phyloP scores from a whole-genome alignment of 352 stramenopile species.

The Globisporangium camurandrum region DNA sequence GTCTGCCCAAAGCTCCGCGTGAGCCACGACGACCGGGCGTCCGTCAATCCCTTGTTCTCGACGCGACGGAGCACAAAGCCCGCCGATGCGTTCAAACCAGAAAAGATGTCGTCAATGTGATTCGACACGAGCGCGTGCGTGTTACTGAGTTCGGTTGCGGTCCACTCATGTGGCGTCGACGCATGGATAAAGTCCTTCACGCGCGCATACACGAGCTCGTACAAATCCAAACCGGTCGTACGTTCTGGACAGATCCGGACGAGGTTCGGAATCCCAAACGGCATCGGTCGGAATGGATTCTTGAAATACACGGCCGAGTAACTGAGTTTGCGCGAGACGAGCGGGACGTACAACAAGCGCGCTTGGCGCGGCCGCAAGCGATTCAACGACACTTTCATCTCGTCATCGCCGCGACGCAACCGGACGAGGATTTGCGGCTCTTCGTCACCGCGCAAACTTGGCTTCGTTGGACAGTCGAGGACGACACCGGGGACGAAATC shows the following conservation, averaged over 20 bases:
- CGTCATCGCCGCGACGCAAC: constrained; percentile 57
- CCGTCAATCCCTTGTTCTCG: constrained; percentile 76
- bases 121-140: constrained; percentile 37
- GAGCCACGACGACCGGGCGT: constrained; percentile 72
- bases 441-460: constrained; percentile 31
- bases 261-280: constrained; percentile 84
- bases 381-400: constrained; percentile 61
- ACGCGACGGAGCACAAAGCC: constrained; percentile 78
- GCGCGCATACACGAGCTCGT: constrained; percentile 75
- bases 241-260: constrained; percentile 78
- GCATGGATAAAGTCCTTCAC: constrained; percentile 75
- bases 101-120: constrained; percentile 79
- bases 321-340: constrained; percentile 80
- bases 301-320: constrained; percentile 88
- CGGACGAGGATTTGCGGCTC: constrained; percentile 48
- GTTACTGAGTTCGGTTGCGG: constrained; percentile 17
- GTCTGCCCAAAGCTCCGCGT: constrained; percentile 73
- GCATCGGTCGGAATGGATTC: constrained; percentile 79
- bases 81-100: constrained; percentile 57
- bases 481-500: constrained; percentile 66
- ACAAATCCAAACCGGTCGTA: constrained; percentile 73
- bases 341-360: constrained; percentile 66
- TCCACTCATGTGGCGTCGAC: constrained; percentile 32
- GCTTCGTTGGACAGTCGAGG: constrained; percentile 29
- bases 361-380: constrained; percentile 62